A percentile compares a stretch with the other conserved stretches of the same genome.
Conservation (phyloP, 1,284 basidiomycete species). For the Waitea zeae region DNA sequence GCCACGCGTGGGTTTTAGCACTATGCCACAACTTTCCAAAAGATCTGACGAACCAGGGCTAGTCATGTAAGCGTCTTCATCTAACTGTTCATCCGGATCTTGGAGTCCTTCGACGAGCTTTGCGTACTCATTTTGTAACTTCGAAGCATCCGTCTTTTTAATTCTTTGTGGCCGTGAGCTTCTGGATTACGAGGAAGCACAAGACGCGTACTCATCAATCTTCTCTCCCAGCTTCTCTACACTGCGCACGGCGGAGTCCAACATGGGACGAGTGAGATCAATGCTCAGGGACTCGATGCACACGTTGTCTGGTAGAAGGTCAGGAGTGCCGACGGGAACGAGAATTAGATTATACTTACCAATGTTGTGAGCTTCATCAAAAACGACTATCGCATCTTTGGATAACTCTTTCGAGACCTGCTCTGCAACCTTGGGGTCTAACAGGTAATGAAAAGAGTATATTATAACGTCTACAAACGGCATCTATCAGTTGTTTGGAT, state of each 20-base stretch:
- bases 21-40: not conserved
- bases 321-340: constrained; percentile 1
- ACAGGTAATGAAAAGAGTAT: constrained; percentile 97
- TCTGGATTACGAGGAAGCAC: not conserved
- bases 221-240: constrained; percentile 79
- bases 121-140: constrained; percentile 95
- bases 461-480: constrained; percentile 93
- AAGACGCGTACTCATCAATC: constrained; percentile 67
- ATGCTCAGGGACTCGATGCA: constrained; percentile 98
- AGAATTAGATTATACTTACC: constrained; percentile 27
- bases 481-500: constrained; percentile 36
- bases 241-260: constrained; percentile 88
- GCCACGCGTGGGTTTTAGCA: constrained; percentile 4
- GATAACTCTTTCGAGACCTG: constrained; percentile 97
- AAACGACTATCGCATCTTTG: constrained; percentile 97
- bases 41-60: constrained; percentile 55
- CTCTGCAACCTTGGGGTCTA: constrained; percentile 98
- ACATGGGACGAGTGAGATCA: constrained; percentile 95
- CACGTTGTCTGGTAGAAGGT: constrained; percentile 70
- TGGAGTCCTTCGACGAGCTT: constrained; percentile 93
- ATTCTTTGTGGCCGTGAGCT: constrained; percentile 37
- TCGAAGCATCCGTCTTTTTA: constrained; percentile 84
- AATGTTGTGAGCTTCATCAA: constrained; percentile 99
- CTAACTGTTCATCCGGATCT: constrained; percentile 35
- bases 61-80: constrained; percentile 78